Evolutionary conservation across 129 eudicot species (phyloP).

Genomic region (Calendula officinalis): DNA sequence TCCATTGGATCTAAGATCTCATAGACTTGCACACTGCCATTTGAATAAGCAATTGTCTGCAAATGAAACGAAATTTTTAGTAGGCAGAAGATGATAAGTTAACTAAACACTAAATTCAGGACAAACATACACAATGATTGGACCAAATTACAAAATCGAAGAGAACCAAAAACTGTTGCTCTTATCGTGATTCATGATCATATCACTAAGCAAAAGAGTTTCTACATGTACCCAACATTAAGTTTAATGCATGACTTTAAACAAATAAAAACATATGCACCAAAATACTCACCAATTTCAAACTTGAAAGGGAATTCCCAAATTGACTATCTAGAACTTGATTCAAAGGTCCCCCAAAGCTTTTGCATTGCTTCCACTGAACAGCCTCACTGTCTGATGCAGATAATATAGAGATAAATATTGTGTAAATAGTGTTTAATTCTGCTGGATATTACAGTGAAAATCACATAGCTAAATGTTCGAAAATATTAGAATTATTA

Average conservation of each 20-base stretch:
- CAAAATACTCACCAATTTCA: constrained; percentile 70
- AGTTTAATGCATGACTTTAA: neutral
- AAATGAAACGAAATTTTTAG: neutral
- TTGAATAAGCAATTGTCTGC: constrained; percentile 80
- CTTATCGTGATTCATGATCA: neutral
- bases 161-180: neutral
- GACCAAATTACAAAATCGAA: neutral
- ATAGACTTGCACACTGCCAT: constrained; percentile 71
- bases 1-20: constrained; percentile 80
- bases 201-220: neutral
- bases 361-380: constrained; percentile 79
- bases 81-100: neutral
- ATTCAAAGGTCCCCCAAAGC: constrained; percentile 45
- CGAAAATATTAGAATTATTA: no score
- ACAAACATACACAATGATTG: neutral
- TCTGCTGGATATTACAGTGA: neutral
- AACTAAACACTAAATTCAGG: neutral
- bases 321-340: constrained; percentile 70
- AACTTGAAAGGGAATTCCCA: constrained; percentile 62
- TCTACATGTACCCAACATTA: neutral
- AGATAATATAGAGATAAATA: neutral
- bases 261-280: neutral
- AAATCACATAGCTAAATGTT: no score
- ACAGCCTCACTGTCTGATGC: constrained; percentile 47
- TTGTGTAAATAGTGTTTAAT: neutral